Base-by-base conservation (phyloP, 225 moss, liverwort and hornwort species). In the Marchantia polymorpha region DNA sequence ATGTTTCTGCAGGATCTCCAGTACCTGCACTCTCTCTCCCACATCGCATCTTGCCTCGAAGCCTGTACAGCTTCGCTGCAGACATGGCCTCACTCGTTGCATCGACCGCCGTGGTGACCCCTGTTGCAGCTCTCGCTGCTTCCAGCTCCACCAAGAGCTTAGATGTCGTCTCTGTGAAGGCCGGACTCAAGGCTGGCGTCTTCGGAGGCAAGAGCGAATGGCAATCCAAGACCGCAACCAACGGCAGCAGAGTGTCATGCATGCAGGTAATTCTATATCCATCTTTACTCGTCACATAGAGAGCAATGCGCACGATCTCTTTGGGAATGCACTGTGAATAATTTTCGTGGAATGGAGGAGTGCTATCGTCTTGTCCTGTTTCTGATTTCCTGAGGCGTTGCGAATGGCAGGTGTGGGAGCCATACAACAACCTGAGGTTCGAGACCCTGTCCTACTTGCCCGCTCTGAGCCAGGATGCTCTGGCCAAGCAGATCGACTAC, bases 371-470 rank as follows among this genome's bases (percentile, higher is more conserved):
- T 14, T 59, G 58, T 59, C 20, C 60, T 61, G 20, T 8, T 61
- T 23, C 16, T 61, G 0, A 7, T 22, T 61, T 22, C n/a, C 59
- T 17, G 19, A 59, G 59, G 6, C 10, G 1, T 14, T 0, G 20
- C 12, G 2, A 12, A 30, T 59, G 13, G 23, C 75, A 87, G 83
- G 87, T 87, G 15, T 78, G 84, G 71, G 74, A 87, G 53, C 84
- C 87, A 20, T 31, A 82, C 7, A 80, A 55, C 79, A 84, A 87
- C 73, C 8, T 64, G 55, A 84, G 49, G 82, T 87, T 70, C 61
- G 87, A 87, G 84, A 87, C 84, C 4, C 72, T 87, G 12, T 84
- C 87, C 4, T 87, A 68, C 82, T 74, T 87, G 76, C 87, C n/a
- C n/a, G n/a, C n/a, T n/a, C n/a, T n/a, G n/a, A n/a, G n/a, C n/a